Evolutionary conservation across 2,329 filamentous ascomycete species (phyloP).

Genomic region (Neospermospora avenae): DNA sequence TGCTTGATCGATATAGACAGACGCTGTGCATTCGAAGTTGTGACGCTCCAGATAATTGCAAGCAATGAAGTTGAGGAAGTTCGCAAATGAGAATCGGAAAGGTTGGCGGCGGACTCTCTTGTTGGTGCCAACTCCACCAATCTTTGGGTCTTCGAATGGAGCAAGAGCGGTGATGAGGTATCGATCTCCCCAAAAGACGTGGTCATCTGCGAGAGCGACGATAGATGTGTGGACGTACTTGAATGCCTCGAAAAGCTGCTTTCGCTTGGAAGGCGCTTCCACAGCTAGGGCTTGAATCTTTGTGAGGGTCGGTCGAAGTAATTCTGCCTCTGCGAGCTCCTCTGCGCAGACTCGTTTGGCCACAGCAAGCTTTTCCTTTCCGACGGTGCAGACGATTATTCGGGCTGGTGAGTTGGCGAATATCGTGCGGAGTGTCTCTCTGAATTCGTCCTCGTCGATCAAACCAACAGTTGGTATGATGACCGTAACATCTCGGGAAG

Average conservation of each 20-base stretch:
- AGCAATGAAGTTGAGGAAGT: conserved; percentile 50
- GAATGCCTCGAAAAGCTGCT: conserved; percentile 17
- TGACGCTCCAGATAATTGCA: conserved; percentile 58
- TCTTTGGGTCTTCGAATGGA: conserved; percentile 29
- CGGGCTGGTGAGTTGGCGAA: conserved; percentile 15
- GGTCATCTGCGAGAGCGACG: conserved; percentile 22
- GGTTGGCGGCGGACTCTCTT: conserved; percentile 48
- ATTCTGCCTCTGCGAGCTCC: not conserved
- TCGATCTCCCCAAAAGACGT: conserved; percentile 22
- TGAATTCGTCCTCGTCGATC: conserved; percentile 15
- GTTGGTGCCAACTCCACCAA: conserved; percentile 55
- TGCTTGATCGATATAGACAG: conserved; percentile 55
- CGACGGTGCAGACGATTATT: conserved; percentile 23
- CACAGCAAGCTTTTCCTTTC: conserved; percentile 1
- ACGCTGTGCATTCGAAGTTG: conserved; percentile 58
- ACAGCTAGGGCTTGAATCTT: not conserved
- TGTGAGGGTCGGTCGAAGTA: not conserved
- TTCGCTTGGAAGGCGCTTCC: conserved; percentile 15
- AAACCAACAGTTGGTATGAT: conserved; percentile 24
- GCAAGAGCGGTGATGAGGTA: conserved; percentile 21
- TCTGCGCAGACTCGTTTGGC: not conserved
- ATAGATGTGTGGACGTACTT: conserved; percentile 16
- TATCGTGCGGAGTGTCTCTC: conserved; percentile 9
- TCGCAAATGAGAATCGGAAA: conserved; percentile 9
- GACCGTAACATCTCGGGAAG: conserved; percentile 24